A percentile compares a stretch with the other conserved stretches of the same genome.
These are phyloP conservation scores for Botryosphaeria dothidea DNA, from an alignment of 2,329 filamentous ascomycete genomes.

Conservation along the genomic window DNA sequence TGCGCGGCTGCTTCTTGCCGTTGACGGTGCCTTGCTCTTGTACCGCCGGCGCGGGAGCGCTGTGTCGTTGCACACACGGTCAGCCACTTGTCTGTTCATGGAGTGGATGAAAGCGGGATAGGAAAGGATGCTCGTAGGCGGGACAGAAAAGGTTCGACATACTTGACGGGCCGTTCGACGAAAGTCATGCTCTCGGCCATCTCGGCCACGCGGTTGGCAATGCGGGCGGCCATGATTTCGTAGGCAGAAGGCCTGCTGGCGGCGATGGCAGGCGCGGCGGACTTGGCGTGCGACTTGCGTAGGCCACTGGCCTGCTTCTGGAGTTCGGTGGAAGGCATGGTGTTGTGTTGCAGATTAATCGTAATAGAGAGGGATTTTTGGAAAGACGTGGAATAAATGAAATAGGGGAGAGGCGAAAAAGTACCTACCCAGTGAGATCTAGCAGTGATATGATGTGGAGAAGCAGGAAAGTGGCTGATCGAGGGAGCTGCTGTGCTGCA, in stretches of 20 bases:
- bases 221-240: slow-evolving; percentile 52
- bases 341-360: slow-evolving; percentile 32
- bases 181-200: slow-evolving; percentile 57
- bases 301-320: slow-evolving; percentile 31
- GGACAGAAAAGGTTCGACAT: background rate
- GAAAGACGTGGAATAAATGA: background rate
- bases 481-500: background rate
- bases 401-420: background rate
- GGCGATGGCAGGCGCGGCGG: slow-evolving; percentile 8
- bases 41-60: slow-evolving; percentile 25
- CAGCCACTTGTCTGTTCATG: background rate
- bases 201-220: slow-evolving; percentile 53
- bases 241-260: slow-evolving; percentile 42
- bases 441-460: background rate
- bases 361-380: slow-evolving; percentile 25
- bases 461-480: slow-evolving; percentile 11
- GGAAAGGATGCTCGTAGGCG: background rate
- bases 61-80: background rate
- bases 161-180: slow-evolving; percentile 39
- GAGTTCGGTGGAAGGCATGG: slow-evolving; percentile 32
- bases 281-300: slow-evolving; percentile 17
- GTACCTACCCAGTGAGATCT: background rate
- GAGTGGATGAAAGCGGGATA: too few species aligned
- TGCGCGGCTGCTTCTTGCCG: slow-evolving; percentile 47
- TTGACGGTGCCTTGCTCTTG: slow-evolving; percentile 24